Evolutionary conservation across 306 rosid genomes (phyloP).

Genomic region (Glycine tomentella): DNA sequence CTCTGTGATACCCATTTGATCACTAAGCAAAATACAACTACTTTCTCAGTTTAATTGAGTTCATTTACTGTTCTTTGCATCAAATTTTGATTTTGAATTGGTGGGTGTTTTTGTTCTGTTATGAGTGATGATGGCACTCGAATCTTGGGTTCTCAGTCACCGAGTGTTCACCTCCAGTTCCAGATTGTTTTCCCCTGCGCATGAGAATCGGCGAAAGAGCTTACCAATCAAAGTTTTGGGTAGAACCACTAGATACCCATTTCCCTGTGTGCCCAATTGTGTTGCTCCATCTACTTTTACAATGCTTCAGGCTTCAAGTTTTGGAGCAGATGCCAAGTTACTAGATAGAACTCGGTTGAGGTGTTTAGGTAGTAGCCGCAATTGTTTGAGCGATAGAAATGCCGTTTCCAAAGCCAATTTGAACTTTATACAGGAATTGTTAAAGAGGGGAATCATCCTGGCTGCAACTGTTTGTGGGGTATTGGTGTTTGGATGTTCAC

Average conservation of each 20-base stretch:
- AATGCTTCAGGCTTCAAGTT: slow-evolving; percentile 39
- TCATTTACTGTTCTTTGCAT: background rate
- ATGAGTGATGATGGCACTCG: slow-evolving; percentile 54
- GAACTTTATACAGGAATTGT: slow-evolving; percentile 51
- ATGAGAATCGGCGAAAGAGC: slow-evolving; percentile 41
- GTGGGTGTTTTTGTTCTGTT: slow-evolving; percentile 43
- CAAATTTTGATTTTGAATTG: slow-evolving; percentile 42
- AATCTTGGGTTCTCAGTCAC: slow-evolving; percentile 51
- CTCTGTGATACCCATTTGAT: slow-evolving; percentile 4
- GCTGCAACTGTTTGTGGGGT: slow-evolving; percentile 76
- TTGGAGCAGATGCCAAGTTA: slow-evolving; percentile 26
- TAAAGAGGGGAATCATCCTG: slow-evolving; percentile 67
- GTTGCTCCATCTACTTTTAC: slow-evolving; percentile 38
- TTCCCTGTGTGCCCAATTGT: slow-evolving; percentile 49
- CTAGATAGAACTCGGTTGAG: slow-evolving; percentile 54
- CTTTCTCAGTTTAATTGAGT: background rate
- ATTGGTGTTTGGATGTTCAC: slow-evolving; percentile 66
- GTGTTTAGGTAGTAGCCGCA: slow-evolving; percentile 49
- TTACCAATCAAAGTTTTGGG: slow-evolving; percentile 47
- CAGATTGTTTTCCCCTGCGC: slow-evolving; percentile 36
- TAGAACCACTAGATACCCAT: slow-evolving; percentile 39
- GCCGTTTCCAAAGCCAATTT: slow-evolving; percentile 50
- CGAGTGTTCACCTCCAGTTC: slow-evolving; percentile 42
- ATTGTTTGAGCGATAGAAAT: slow-evolving; percentile 44
- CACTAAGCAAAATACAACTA: background rate